phyloP scores from a whole-genome alignment of 1,139 yeast species.

The Trichomonascaceae sp. region DNA sequence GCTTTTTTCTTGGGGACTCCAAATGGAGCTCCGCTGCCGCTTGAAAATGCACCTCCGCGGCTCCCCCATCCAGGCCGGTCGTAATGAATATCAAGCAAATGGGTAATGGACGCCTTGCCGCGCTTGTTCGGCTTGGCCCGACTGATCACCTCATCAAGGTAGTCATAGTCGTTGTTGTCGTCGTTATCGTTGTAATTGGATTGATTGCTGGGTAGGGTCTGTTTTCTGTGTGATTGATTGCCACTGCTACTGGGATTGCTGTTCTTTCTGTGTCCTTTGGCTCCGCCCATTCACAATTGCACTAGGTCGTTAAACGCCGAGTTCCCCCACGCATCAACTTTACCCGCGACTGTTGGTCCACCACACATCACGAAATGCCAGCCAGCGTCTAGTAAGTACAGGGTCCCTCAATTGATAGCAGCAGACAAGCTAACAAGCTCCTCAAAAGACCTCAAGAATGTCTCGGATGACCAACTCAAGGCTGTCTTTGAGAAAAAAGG shows the following conservation, averaged over 20 bases:
- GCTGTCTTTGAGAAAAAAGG: slow-evolving; percentile 39
- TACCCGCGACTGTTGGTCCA: too few relatives aligned
- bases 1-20: too few relatives aligned
- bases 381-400: too few relatives aligned
- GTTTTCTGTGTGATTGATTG: not conserved
- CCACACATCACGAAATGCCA: too few relatives aligned
- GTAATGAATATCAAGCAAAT: slow-evolving; percentile 17
- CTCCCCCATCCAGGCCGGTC: too few relatives aligned
- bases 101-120: slow-evolving; percentile 20
- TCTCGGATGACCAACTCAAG: slow-evolving; percentile 25
- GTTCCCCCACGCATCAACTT: too few relatives aligned
- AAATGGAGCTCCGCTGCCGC: too few relatives aligned
- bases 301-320: too few relatives aligned
- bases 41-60: too few relatives aligned
- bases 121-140: slow-evolving; percentile 11
- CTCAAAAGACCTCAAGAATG: slow-evolving; percentile 19
- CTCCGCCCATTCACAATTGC: too few relatives aligned
- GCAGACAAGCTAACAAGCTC: slow-evolving; percentile 12
- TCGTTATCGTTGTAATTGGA: not conserved
- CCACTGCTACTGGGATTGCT: not conserved
- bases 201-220: not conserved
- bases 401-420: too few relatives aligned
- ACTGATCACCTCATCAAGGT: slow-evolving; percentile 2
- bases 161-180: not conserved
- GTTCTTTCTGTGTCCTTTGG: slow-evolving; percentile 1